These are phyloP conservation scores for Tulasnella calospora DNA, from an alignment of 768 basidiomycete genomes.

Conservation along the genomic window DNA sequence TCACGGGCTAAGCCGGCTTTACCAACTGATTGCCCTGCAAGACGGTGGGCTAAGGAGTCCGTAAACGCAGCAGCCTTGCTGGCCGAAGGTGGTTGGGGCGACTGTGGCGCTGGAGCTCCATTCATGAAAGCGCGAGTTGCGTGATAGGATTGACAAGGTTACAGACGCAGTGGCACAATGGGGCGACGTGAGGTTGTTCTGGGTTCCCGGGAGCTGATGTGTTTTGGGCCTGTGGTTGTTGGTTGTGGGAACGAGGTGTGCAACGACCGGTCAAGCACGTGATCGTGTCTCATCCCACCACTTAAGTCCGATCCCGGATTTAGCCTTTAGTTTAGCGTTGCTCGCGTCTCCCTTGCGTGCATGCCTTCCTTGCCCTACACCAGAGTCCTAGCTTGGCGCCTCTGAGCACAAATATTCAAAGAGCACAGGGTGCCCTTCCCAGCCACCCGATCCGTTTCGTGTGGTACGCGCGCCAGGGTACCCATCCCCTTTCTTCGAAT, in stretches of 20 bases:
- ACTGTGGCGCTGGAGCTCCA: background rate
- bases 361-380: too few relatives aligned
- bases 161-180: background rate
- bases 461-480: too few relatives aligned
- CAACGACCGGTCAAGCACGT: background rate
- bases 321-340: too few relatives aligned
- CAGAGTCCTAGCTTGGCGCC: too few relatives aligned
- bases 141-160: background rate
- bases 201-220: background rate
- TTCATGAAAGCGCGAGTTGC: background rate
- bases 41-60: slow-evolving; percentile 54
- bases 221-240: background rate
- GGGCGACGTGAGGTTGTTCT: background rate
- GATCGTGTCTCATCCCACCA: background rate
- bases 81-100: background rate
- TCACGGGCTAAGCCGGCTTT: slow-evolving; percentile 83
- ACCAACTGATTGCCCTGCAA: slow-evolving; percentile 82
- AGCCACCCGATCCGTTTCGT: too few relatives aligned
- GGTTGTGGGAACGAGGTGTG: background rate
- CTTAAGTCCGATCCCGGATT: too few relatives aligned
- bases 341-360: too few relatives aligned
- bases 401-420: too few relatives aligned
- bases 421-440: too few relatives aligned
- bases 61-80: background rate
- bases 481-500: too few relatives aligned